Evolutionary conservation across 495 filamentous ascomycete genomes (phyloP).

Genomic region (Penicillium arizonense): DNA sequence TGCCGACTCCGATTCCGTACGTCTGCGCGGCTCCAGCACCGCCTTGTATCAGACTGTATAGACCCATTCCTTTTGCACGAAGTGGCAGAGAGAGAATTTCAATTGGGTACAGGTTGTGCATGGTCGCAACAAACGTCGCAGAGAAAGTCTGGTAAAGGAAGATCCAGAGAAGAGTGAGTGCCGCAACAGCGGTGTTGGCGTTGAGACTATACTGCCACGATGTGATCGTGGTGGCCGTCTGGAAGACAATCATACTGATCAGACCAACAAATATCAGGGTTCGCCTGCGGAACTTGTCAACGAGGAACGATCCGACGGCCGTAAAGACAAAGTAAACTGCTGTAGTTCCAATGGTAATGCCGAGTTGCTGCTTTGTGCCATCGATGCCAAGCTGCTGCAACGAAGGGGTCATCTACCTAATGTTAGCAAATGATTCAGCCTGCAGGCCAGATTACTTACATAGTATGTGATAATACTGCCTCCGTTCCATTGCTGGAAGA

Average conservation of each 20-base stretch:
- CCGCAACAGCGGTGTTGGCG: constrained; percentile 22
- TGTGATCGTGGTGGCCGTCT: constrained; percentile 39
- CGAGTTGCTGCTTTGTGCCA: constrained; percentile 28
- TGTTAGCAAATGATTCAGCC: background rate
- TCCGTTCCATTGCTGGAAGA: constrained; percentile 48
- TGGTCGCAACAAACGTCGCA: constrained; percentile 37
- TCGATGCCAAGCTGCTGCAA: constrained; percentile 34
- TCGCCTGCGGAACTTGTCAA: constrained; percentile 36
- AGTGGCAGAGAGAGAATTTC: constrained; percentile 37
- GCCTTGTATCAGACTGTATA: constrained; percentile 43
- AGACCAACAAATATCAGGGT: constrained; percentile 39
- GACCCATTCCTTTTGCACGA: constrained; percentile 43
- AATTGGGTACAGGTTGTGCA: constrained; percentile 45
- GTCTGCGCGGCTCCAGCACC: constrained; percentile 34
- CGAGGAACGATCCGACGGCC: constrained; percentile 32
- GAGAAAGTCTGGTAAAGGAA: constrained; percentile 43
- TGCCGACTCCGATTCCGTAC: constrained; percentile 43
- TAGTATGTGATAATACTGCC: constrained; percentile 43
- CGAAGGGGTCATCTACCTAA: constrained; percentile 34
- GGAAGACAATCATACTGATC: constrained; percentile 36
- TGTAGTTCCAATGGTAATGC: constrained; percentile 38
- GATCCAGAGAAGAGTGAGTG: constrained; percentile 38
- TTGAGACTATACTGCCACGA: constrained; percentile 35
- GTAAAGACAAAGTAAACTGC: constrained; percentile 42
- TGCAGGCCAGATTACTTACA: constrained; percentile 13